Conservation (phyloP, 306 rosid genomes). For the Citrullus colocynthis region DNA sequence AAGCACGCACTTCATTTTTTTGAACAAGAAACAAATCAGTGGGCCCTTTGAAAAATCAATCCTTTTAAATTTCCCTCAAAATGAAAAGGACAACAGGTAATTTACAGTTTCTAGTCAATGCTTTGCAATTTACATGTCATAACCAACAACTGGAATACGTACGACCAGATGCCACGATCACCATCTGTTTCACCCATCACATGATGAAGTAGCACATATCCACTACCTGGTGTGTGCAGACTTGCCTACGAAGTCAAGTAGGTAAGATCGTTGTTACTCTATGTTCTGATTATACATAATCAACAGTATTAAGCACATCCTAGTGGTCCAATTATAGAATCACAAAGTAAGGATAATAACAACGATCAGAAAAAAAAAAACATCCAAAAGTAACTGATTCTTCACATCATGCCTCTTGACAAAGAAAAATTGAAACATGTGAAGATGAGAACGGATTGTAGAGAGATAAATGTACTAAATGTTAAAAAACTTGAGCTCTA, state of each 20-base stretch:
- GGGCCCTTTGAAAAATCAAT: not conserved
- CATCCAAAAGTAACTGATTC: not conserved
- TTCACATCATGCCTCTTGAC: not conserved
- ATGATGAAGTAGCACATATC: constrained; percentile 92
- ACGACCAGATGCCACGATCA: constrained; percentile 92
- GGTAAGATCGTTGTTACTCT: not conserved
- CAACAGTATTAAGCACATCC: not conserved
- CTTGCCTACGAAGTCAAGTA: constrained; percentile 36
- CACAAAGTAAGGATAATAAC: not conserved
- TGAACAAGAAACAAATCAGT: not conserved
- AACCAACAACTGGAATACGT: constrained; percentile 25
- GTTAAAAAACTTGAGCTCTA: not conserved
- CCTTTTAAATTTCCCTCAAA: constrained; percentile 8
- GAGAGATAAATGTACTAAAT: not conserved
- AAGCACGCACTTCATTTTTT: not conserved
- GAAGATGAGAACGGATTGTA: not conserved
- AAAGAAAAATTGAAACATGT: not conserved
- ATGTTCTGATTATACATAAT: not conserved
- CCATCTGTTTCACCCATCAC: constrained; percentile 98
- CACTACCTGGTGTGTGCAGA: constrained; percentile 88
- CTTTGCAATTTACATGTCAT: not conserved
- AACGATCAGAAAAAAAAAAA: not conserved
- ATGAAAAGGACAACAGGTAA: constrained; percentile 13
- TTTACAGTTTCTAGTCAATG: constrained; percentile 9
- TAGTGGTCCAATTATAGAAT: not conserved